A percentile compares a stretch with the other conserved stretches of the same genome.
phyloP scores from a whole-genome alignment of 352 stramenopile species.

The Pythium insidiosum region DNA sequence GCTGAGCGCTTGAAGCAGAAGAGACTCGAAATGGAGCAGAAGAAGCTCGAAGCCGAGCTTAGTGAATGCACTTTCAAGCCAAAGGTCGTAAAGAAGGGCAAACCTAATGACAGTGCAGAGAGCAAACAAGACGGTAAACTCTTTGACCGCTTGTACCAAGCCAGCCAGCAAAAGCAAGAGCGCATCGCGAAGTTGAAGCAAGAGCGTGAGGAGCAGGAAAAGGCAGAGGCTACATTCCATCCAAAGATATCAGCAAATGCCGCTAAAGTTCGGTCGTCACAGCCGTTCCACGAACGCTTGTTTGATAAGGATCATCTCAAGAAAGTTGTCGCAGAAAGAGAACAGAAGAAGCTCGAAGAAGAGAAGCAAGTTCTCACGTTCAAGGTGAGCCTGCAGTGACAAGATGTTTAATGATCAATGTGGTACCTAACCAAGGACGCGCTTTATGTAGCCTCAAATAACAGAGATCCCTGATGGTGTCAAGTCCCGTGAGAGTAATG shows the following conservation, averaged over 20 bases:
- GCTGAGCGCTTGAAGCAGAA: conserved; percentile 64
- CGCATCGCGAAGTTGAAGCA: conserved; percentile 58
- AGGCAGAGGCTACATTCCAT: conserved; percentile 47
- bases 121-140: conserved; percentile 22
- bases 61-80: conserved; percentile 56
- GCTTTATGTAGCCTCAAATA: conserved; percentile 42
- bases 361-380: conserved; percentile 56
- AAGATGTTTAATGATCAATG: no score
- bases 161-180: conserved; percentile 43
- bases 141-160: conserved; percentile 72
- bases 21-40: conserved; percentile 53
- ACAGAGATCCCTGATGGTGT: conserved; percentile 39
- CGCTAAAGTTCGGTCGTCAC: conserved; percentile 16
- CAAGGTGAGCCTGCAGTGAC: no score
- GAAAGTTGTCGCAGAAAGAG: conserved; percentile 44
- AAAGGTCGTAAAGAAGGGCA: conserved; percentile 45
- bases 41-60: conserved; percentile 60
- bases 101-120: conserved; percentile 23
- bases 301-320: conserved; percentile 77
- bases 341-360: conserved; percentile 67
- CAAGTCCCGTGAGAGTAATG: conserved; percentile 49
- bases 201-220: conserved; percentile 56
- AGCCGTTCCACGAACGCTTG: conserved; percentile 69
- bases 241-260: conserved; percentile 33
- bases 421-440: no score